Base-by-base conservation (phyloP, 805 yeast genomes). In the Yamadazyma olivae region DNA sequence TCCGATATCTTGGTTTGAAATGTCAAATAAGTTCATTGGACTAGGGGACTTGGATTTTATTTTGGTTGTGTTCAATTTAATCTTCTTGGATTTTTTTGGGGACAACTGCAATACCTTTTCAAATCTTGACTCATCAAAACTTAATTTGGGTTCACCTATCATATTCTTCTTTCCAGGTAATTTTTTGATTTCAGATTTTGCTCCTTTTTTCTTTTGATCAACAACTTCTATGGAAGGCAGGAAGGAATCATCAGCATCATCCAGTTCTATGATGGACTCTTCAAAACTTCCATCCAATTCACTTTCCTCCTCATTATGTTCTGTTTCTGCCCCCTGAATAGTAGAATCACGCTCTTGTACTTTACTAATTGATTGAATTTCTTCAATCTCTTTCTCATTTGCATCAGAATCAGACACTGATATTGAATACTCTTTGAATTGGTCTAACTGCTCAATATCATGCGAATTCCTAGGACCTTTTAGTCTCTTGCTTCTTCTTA, bases 1-100 rank as follows among this genome's bases (percentile, higher is more conserved):
- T 14, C 67, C 69, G 3, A 60, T 34, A 23, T 61, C 55, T 14
- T 54, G 64, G 31, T 53, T 48, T 2, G 65, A 59, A 8, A 49
- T 18, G 30, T 60, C 61, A 36, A 46, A 50, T 5, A 54, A 26
- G 1, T 49, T 35, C 2, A 46, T 44, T 0, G 60, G 45, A 13
- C 28, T 15, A 7, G 28, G 28, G 3, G 47, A 7, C 13, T 33
- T 32, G 3, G 38, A 24, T 15, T 21, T 34, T 2, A 22, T 6
- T n/a, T 34, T 34, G 6, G 12, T 15, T n/a, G 15, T 25, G 25
- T 35, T 33, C 3, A 45, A 30, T 27, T 45, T 51, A 32, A 55
- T 41, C 32, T 50, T 57, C 14, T 53, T 48, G n/a, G 38, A 39
- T 30, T 51, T 57, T 17, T 37, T 46, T 5, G 60, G 57, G 3